Evolutionary conservation across 768 basidiomycete genomes (phyloP).

Genomic region (Termitomyces sp.): DNA sequence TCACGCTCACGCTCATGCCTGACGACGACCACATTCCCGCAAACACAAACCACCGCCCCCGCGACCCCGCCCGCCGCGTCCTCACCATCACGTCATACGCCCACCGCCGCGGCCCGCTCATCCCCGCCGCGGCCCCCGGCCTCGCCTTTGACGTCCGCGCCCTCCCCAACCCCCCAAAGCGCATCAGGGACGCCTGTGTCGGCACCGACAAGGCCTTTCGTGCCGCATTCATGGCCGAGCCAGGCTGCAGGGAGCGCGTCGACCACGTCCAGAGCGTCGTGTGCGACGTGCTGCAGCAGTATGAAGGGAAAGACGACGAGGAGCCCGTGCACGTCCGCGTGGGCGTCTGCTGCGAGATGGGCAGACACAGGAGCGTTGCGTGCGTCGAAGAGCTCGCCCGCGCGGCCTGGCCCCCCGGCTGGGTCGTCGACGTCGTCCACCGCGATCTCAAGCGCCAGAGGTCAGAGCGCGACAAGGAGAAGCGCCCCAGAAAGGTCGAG

Average conservation of each 20-base stretch:
- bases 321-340: not conserved
- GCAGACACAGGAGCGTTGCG: conserved; percentile 7
- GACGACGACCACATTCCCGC: not conserved
- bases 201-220: conserved; percentile 1
- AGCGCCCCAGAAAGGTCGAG: not conserved
- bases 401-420: not conserved
- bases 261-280: not conserved
- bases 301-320: not conserved
- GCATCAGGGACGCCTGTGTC: not conserved
- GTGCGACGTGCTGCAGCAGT: not conserved
- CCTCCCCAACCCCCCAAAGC: conserved; percentile 3
- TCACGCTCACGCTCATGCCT: no score
- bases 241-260: not conserved
- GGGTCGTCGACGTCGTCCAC: not conserved
- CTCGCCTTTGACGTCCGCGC: conserved; percentile 9
- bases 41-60: not conserved
- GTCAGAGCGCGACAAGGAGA: conserved; percentile 10
- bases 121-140: not conserved
- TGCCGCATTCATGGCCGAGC: not conserved
- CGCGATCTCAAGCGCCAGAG: conserved; percentile 1
- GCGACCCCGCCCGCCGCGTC: not conserved
- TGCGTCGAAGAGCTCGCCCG: conserved; percentile 10
- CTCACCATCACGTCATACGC: conserved; percentile 3
- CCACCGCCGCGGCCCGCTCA: conserved; percentile 7
- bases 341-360: conserved; percentile 7